These are phyloP conservation scores for Isabelozyma pseudorhagii DNA, from an alignment of 805 yeast species.

Conservation along the genomic window DNA sequence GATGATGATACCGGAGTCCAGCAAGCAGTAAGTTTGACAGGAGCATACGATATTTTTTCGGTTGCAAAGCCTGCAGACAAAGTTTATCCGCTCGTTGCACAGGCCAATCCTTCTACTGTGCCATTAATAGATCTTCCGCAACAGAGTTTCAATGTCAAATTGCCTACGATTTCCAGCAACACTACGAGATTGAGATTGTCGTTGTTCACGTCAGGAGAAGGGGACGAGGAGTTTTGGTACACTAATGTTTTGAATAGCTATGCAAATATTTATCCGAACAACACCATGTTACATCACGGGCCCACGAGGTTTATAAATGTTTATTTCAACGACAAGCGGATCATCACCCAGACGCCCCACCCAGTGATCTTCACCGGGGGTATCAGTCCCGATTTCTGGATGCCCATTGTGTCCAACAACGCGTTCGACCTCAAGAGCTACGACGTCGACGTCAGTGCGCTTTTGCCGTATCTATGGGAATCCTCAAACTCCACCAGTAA, in stretches of 20 bases:
- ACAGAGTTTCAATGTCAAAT: conserved; percentile 20
- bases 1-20: conserved; percentile 2
- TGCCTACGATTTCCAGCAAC: conserved; percentile 45
- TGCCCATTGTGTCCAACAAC: conserved; percentile 63
- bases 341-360: conserved; percentile 57
- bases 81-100: conserved; percentile 28
- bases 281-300: conserved; percentile 50
- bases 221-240: conserved; percentile 76
- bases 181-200: conserved; percentile 53
- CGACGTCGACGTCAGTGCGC: conserved; percentile 61
- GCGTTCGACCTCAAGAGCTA: conserved; percentile 66
- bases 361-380: conserved; percentile 75
- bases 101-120: conserved; percentile 13
- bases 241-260: conserved; percentile 47
- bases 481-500: conserved; percentile 26
- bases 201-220: conserved; percentile 62
- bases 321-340: conserved; percentile 48
- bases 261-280: conserved; percentile 28
- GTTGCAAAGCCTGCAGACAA: conserved; percentile 27
- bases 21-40: conserved; percentile 7
- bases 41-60: conserved; percentile 12
- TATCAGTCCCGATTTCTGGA: conserved; percentile 68
- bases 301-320: conserved; percentile 65
- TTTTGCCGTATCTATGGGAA: conserved; percentile 60
- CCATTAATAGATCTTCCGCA: conserved; percentile 44